Evolutionary conservation across 208 protist species (phyloP).

Genomic region (Leishmania braziliensis): DNA sequence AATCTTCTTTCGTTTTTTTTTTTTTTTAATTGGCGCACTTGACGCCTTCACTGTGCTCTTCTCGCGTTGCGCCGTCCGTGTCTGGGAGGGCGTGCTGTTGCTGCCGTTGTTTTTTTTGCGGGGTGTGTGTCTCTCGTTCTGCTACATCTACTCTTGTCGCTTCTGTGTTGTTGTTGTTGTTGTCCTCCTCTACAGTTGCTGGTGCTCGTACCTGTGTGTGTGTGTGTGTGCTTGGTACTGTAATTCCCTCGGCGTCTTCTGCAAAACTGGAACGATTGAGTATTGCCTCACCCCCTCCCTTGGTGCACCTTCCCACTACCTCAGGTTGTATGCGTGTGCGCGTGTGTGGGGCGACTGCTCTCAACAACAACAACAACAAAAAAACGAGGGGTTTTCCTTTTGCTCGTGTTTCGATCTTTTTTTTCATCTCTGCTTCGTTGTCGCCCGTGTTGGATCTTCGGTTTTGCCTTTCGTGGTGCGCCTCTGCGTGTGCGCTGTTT

Average conservation of each 20-base stretch:
- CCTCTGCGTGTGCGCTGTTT: too few species aligned
- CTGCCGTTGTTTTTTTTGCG: not conserved
- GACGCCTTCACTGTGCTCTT: not conserved
- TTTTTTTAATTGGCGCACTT: not conserved
- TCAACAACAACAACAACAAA: too few species aligned
- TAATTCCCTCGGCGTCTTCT: not conserved
- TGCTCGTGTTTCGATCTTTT: not conserved
- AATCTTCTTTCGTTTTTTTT: not conserved
- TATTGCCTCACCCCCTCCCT: not conserved
- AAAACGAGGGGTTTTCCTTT: not conserved
- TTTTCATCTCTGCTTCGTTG: not conserved
- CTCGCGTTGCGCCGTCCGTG: not conserved
- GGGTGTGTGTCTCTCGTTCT: not conserved
- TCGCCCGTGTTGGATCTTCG: not conserved
- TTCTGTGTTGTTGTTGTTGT: not conserved
- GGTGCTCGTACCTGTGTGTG: not conserved
- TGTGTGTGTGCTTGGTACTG: not conserved
- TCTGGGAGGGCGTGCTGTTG: not conserved
- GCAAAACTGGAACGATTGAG: not conserved
- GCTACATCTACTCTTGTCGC: not conserved
- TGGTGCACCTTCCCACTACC: not conserved
- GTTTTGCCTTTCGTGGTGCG: not conserved
- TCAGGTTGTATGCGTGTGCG: not conserved
- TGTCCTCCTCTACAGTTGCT: not conserved
- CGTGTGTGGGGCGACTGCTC: not conserved